Evolutionary conservation across 1,284 basidiomycete genomes (phyloP), one percentile per base, ranked within the genome.

Genomic region (Cutaneotrichosporon curvatum): DNA sequence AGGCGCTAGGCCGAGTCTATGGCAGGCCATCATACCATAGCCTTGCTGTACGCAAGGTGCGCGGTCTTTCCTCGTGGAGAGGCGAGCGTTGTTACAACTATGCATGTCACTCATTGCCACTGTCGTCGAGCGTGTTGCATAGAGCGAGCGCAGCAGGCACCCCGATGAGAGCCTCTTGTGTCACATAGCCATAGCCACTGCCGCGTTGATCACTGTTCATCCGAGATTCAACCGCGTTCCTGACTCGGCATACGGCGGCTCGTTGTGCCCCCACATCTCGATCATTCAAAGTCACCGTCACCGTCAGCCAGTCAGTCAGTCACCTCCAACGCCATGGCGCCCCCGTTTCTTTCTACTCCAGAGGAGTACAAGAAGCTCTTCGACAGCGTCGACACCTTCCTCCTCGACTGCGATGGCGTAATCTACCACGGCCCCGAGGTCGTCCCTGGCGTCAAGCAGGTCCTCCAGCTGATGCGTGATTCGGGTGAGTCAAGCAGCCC

Each of bases 401-500:
- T 96, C 63, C 89, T 95, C 59, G 95, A 98, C 72, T 98, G 91
- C 68, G 94, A 98, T 67, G 94, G 94, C 19, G 94, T 96, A 39
- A 78, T 96, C 47, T 87, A 94, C 86, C 81, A 83, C 47, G 89
- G 88, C n/a, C 83, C 88, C 67, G 74, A 77, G 42, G 74, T 87
- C 32, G 81, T 92, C 55, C 82, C 86, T 5, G 86, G 88, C 14
- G 83, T 81, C 3, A 74, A 81, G 40, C 79, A 87, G 39, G 84
- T 88, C 10, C 76, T 94, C 49, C 73, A 76, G 43, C 70, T 83
- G 51, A 74, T 90, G 58, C 79, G 83, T 41, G 52, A 53, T 40
- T 45, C 51, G 18, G 64, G 62, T 63, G 35, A 12, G 33, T 28
- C 36, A 14, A n/a, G n/a, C n/a, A n/a, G n/a, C n/a, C n/a, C n/a